phyloP scores from a whole-genome alignment of 495 filamentous ascomycete species.

The Neurospora sp. region DNA sequence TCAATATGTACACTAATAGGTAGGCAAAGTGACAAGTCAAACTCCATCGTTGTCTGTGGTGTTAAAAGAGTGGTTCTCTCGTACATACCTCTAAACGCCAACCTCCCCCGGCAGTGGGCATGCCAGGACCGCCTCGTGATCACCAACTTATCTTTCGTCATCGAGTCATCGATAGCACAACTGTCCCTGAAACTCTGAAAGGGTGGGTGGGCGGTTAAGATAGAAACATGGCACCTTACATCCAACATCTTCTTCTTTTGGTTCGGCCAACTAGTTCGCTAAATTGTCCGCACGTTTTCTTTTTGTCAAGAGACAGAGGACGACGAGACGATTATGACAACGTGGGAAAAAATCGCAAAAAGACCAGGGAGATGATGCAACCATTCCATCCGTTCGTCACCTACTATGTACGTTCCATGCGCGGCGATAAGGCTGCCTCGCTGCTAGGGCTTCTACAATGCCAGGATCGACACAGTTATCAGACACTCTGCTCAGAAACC shows the following conservation, averaged over 20 bases:
- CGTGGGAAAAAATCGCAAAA: background rate
- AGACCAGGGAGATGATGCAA: background rate
- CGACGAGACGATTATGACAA: background rate
- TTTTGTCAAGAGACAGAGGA: background rate
- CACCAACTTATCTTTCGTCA: slow-evolving; percentile 21
- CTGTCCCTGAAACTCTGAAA: background rate
- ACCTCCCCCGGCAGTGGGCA: background rate
- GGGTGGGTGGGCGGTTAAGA: background rate
- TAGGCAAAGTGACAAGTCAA: background rate
- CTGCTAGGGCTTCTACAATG: background rate
- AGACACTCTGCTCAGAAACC: background rate
- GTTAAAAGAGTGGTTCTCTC: background rate
- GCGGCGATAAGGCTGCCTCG: background rate
- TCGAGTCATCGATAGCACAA: slow-evolving; percentile 6
- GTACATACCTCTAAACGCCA: background rate
- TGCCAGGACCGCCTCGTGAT: slow-evolving; percentile 16
- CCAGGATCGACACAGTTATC: background rate
- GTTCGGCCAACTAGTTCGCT: background rate
- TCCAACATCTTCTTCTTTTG: background rate
- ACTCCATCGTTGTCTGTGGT: background rate
- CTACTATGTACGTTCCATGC: background rate
- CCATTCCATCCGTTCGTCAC: background rate
- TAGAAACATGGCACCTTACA: background rate
- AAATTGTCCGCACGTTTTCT: background rate
- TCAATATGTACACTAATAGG: background rate